A percentile compares a stretch with the other conserved stretches of the same genome.
phyloP scores from a whole-genome alignment of 805 yeast genomes.

The Priceomyces medius region DNA sequence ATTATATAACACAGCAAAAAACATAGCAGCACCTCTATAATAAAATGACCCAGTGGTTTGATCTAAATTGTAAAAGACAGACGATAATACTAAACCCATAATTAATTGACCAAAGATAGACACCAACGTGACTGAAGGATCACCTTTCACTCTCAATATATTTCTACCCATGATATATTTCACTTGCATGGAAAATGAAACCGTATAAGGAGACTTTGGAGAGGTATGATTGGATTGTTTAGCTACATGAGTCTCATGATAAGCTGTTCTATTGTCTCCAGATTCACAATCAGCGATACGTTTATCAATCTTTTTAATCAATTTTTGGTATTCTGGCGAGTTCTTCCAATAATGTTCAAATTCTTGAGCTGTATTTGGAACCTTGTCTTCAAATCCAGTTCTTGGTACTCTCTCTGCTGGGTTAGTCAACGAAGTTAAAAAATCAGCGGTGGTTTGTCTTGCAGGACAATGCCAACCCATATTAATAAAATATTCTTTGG shows the following conservation, averaged over 20 bases:
- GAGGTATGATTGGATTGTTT: conserved; percentile 50
- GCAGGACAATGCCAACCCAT: conserved; percentile 65
- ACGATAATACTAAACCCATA: conserved; percentile 60
- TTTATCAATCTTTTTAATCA: conserved; percentile 42
- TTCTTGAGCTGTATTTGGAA: conserved; percentile 57
- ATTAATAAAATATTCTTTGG: conserved; percentile 49
- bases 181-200: conserved; percentile 49
- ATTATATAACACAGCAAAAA: conserved; percentile 59
- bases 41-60: conserved; percentile 54
- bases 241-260: conserved; percentile 47
- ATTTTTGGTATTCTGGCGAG: conserved; percentile 48
- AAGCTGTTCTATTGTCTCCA: conserved; percentile 33
- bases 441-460: conserved; percentile 70
- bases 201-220: conserved; percentile 43
- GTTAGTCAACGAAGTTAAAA: conserved; percentile 64
- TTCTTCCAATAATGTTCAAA: conserved; percentile 60
- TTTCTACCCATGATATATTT: conserved; percentile 54
- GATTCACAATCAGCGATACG: conserved; percentile 34
- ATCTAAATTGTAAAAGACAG: conserved; percentile 54
- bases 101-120: conserved; percentile 52
- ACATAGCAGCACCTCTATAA: conserved; percentile 62
- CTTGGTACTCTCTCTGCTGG: conserved; percentile 55
- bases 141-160: conserved; percentile 53
- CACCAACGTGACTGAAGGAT: conserved; percentile 53
- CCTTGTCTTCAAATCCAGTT: conserved; percentile 49